Percentiles rank a stretch among this genome's conserved stretches.
Evolutionary conservation across 2,329 filamentous ascomycete genomes (phyloP).

Genomic region (Aspergillus udagawae): DNA sequence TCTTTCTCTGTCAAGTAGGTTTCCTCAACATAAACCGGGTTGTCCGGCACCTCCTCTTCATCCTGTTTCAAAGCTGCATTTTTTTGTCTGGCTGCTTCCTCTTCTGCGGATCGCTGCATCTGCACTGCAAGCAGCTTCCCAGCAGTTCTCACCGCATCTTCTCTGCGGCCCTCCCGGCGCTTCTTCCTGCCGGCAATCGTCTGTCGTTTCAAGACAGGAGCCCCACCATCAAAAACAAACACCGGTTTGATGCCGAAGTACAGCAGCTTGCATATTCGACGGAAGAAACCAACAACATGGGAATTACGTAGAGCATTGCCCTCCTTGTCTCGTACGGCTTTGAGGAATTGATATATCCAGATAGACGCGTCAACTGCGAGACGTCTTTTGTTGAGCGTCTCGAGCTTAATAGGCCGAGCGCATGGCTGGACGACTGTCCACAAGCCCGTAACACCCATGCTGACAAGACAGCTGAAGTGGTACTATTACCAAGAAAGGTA

Average conservation of each 20-base stretch:
- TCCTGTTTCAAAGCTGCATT: constrained; percentile 44
- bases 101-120: constrained; percentile 85
- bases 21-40: constrained; percentile 89
- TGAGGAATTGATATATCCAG: constrained; percentile 99
- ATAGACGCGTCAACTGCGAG: constrained; percentile 97
- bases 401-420: constrained; percentile 91
- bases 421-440: constrained; percentile 96
- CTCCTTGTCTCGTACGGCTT: constrained; percentile 97
- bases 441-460: constrained; percentile 95
- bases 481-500: background rate
- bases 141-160: constrained; percentile 89
- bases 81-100: constrained; percentile 68
- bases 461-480: constrained; percentile 7
- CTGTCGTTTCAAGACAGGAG: constrained; percentile 82
- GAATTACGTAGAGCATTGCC: constrained; percentile 94
- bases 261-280: constrained; percentile 93
- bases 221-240: constrained; percentile 97
- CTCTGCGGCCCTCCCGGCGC: constrained; percentile 78
- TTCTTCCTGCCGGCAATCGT: constrained; percentile 77
- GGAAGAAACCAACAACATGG: constrained; percentile 96
- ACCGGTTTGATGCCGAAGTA: constrained; percentile 96
- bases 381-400: constrained; percentile 91
- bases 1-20: constrained; percentile 75
- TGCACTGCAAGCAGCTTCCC: constrained; percentile 89
- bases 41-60: constrained; percentile 66